Evolutionary conservation across 2,329 filamentous ascomycete species (phyloP).

Genomic region (Magnaporthiopsis incrustans): DNA sequence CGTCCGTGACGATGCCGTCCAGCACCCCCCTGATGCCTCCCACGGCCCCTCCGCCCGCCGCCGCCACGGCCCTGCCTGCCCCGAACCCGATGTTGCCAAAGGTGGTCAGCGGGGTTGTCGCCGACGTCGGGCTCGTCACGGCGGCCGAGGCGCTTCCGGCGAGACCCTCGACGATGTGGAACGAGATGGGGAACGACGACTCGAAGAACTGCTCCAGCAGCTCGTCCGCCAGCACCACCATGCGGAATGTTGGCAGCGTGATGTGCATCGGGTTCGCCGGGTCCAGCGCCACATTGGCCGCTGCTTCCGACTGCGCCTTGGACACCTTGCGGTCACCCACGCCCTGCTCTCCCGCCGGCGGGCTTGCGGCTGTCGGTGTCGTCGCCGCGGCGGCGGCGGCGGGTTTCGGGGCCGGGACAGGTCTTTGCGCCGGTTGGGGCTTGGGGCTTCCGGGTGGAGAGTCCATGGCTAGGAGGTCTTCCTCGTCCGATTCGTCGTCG

Average conservation of each 20-base stretch:
- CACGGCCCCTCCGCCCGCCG: slow-evolving; percentile 37
- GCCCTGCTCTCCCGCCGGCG: slow-evolving; percentile 16
- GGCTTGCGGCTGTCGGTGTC: neutral
- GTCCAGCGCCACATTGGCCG: slow-evolving; percentile 77
- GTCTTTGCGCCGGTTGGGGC: slow-evolving; percentile 2
- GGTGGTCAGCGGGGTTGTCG: slow-evolving; percentile 57
- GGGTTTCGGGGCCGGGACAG: neutral
- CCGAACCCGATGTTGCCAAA: slow-evolving; percentile 66
- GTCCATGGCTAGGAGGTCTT: slow-evolving; percentile 55
- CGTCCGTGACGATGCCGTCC: slow-evolving; percentile 95
- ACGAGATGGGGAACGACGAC: slow-evolving; percentile 85
- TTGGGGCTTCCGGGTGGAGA: slow-evolving; percentile 34
- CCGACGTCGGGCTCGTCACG: slow-evolving; percentile 42
- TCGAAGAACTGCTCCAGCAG: slow-evolving; percentile 96
- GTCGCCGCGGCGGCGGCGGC: neutral
- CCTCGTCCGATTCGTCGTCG: slow-evolving; percentile 35
- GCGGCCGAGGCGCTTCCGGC: slow-evolving; percentile 19
- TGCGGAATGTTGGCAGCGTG: slow-evolving; percentile 93
- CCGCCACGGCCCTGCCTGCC: slow-evolving; percentile 32
- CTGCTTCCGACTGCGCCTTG: slow-evolving; percentile 64
- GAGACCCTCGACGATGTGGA: slow-evolving; percentile 70
- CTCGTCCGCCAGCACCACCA: slow-evolving; percentile 96
- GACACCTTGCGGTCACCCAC: slow-evolving; percentile 35
- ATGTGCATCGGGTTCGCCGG: slow-evolving; percentile 91
- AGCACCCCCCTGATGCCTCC: slow-evolving; percentile 85